Base-by-base conservation (phyloP, 1,139 yeast genomes). In the Saccharomyces hybrid region DNA sequence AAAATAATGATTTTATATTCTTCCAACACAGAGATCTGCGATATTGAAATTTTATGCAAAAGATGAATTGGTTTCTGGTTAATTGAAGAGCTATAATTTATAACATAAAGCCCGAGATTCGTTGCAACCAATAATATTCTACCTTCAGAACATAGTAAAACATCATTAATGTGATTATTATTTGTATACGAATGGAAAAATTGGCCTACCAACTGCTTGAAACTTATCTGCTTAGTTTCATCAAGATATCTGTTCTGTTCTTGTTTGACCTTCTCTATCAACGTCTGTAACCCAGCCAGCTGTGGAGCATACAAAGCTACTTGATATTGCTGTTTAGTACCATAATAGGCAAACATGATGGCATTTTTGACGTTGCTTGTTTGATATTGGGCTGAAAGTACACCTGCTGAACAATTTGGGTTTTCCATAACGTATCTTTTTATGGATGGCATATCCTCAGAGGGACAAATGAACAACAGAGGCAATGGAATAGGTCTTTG, bases 401-500 rank as follows among this genome's bases (percentile, higher is more conserved):
- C 75, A 44, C 72, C 69, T 1, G 80, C 78, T 31, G 69, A 69
- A 25, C 74, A 69, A 48, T 74, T 76, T 2, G 75, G 70, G 28
- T 62, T 66, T 47, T 65, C 62, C 28, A 73, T 70, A 49, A 70
- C 70, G 51, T 68, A 61, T 52, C 81, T 77, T 62, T 82, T 77
- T 58, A 82, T 70, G 3, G 82, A 76, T 8, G 93, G 91, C 59
- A 85, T 80, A 58, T 88, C 96, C 66, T 86, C 91, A 1, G 87
- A 83, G 57, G 90, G 81, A 48, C 90, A 82, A 14, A 84, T 81
- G 65, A 84, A 86, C 57, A 95, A 74, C 55, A 93, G 75, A 42
- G 95, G 97, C 54, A 93, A 75, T 49, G 96, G 97, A 51, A 95
- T 88, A 6, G 99, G 99, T 69, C 90, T 81, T 65, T 95, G 95